Evolutionary conservation across 139 green algal genomes (phyloP), one percentile per base, ranked within the genome.

Genomic region (Coelastrella sp.): DNA sequence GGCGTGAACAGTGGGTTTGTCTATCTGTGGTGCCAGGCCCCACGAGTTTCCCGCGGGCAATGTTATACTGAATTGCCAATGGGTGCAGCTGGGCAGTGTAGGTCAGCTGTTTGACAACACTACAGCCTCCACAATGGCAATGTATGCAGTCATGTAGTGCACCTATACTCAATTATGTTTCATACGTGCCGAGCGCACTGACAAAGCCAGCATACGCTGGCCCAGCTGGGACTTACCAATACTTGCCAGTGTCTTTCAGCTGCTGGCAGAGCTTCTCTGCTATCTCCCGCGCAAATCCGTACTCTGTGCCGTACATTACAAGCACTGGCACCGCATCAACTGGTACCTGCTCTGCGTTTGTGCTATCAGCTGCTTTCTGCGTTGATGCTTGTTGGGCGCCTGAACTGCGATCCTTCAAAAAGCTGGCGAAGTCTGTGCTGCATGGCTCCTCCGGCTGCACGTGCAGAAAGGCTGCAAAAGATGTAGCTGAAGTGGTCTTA

Each of bases 281-380:
- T 75, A 99, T 96, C 91, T 98, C 97, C 84, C 96, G 96, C 5
- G 93, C 95, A 56, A 98, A 98, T 58, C 97, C 97, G 83, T 96
- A 99, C 92, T 99, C 97, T 0, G 97, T 99, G 84, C 97, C 97
- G 88, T 95, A 98, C 80, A 98, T 59, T 2, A 99, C 91, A 6
- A 90, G 79, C 58, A 98, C 93, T 22, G 93, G 93, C 11, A 90
- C 92, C 32, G 89, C 87, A 73, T 93, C 75, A 5, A 86, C 57
- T 3, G 93, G 91, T 7, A 80, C 59, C 17, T 58, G 64, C 74
- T 94, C 89, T 4, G 68, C 4, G 59, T 85, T 58, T 5, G 17
- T 13, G n/a, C 22, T 73, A 13, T 23, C 73, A 58, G 47, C 56
- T 79, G 77, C 74, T 22, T 57, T 22, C 54, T 60, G 54, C 47